Evolutionary conservation across 1,139 yeast genomes (phyloP).

Genomic region (Geotrichum carabidarum): DNA sequence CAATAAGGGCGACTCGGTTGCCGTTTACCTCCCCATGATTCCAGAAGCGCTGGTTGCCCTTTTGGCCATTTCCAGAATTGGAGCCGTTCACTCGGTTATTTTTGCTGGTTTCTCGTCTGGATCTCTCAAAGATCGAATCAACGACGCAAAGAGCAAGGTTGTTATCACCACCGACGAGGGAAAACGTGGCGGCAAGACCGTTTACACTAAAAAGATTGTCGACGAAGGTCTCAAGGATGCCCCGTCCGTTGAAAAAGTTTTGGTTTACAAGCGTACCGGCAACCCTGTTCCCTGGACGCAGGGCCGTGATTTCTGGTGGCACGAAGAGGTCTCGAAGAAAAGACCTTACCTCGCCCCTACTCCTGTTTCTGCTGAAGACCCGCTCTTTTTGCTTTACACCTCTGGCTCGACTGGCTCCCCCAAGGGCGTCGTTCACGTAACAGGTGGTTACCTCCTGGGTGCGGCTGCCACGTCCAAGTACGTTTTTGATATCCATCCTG

Average conservation of each 20-base stretch:
- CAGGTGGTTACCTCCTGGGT: constrained; percentile 91
- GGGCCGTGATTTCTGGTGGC: constrained; percentile 94
- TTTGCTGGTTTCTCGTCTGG: constrained; percentile 97
- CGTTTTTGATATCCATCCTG: constrained; percentile 84
- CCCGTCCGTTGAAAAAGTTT: constrained; percentile 74
- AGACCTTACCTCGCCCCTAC: constrained; percentile 84
- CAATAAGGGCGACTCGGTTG: constrained; percentile 90
- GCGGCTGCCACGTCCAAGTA: constrained; percentile 93
- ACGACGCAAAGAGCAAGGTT: constrained; percentile 82
- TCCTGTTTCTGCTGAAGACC: constrained; percentile 87
- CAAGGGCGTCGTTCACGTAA: constrained; percentile 93
- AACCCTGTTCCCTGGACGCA: constrained; percentile 60
- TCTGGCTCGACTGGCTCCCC: constrained; percentile 98
- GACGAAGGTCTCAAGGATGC: constrained; percentile 83
- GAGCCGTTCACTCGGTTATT: constrained; percentile 94
- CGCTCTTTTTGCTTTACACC: constrained; percentile 86
- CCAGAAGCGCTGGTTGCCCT: constrained; percentile 92
- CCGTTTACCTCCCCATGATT: constrained; percentile 94
- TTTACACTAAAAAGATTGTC: constrained; percentile 85
- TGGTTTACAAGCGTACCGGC: constrained; percentile 86
- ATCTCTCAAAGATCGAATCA: constrained; percentile 83
- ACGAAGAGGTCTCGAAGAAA: constrained; percentile 74
- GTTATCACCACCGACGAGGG: constrained; percentile 95
- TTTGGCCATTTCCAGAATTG: constrained; percentile 90
- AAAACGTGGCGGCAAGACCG: constrained; percentile 90